phyloP scores from a whole-genome alignment of 139 green algal genomes.

The Closterium sp. region DNA sequence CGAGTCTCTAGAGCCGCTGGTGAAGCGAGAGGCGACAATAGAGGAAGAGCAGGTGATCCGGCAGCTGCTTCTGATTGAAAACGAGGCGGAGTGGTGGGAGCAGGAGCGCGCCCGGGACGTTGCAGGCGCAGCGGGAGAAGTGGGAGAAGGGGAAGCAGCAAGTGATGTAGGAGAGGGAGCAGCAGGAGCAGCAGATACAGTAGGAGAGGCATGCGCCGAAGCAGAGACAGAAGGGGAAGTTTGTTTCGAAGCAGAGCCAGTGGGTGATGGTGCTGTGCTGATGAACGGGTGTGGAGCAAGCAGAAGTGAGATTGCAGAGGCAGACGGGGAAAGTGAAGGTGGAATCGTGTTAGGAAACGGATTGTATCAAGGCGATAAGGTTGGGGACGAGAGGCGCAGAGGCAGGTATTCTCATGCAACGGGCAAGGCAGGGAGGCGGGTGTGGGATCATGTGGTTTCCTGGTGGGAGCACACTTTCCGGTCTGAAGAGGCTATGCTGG shows the following conservation, averaged over 20 bases:
- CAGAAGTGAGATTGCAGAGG: not conserved
- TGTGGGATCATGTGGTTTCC: not conserved
- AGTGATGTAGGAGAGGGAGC: too few relatives aligned
- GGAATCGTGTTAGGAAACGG: too few relatives aligned
- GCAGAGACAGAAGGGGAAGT: not conserved
- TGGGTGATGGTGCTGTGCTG: not conserved
- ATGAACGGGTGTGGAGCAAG: not conserved
- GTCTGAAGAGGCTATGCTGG: not conserved
- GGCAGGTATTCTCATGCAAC: not conserved
- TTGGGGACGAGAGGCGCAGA: not conserved
- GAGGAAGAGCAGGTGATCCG: not conserved
- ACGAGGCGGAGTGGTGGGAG: not conserved
- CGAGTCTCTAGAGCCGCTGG: not conserved
- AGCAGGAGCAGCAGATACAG: not conserved
- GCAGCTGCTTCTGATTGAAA: not conserved
- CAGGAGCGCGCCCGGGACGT: not conserved
- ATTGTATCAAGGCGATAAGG: too few relatives aligned
- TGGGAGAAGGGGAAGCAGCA: not conserved
- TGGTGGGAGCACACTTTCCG: not conserved
- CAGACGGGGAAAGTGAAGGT: not conserved
- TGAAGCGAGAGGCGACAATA: not conserved
- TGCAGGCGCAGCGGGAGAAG: not conserved
- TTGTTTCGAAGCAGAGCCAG: not conserved
- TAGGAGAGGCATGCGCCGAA: not conserved
- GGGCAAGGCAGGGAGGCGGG: not conserved